Conservation (phyloP, 768 basidiomycete species). For the Solioccasus polychromus region DNA sequence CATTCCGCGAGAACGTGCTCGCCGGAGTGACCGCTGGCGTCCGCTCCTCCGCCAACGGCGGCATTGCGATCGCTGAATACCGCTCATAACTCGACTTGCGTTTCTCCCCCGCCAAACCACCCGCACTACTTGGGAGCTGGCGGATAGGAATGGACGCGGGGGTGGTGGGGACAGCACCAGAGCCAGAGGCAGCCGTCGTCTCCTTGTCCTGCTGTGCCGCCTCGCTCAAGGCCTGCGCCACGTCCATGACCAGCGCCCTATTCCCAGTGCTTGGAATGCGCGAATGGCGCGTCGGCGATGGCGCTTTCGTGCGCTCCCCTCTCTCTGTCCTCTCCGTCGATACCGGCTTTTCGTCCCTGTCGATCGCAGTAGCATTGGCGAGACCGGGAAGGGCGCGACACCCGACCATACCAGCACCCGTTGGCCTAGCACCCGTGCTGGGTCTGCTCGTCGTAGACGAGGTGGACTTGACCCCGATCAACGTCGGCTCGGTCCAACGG, state of each 20-base stretch:
- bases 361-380: constrained; percentile 12
- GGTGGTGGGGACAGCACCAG: neutral
- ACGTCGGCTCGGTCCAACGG: constrained; percentile 31
- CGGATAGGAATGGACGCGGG: constrained; percentile 1
- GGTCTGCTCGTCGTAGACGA: constrained; percentile 1
- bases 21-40: constrained; percentile 57
- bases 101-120: constrained; percentile 42
- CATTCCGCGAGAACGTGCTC: constrained; percentile 45
- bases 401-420: constrained; percentile 31
- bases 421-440: constrained; percentile 8
- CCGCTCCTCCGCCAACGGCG: constrained; percentile 65
- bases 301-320: constrained; percentile 14
- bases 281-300: constrained; percentile 41
- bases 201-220: constrained; percentile 18
- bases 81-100: constrained; percentile 67
- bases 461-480: constrained; percentile 32
- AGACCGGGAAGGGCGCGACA: constrained; percentile 45
- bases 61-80: constrained; percentile 60
- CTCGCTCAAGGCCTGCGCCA: constrained; percentile 59
- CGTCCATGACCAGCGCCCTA: constrained; percentile 74
- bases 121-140: constrained; percentile 16
- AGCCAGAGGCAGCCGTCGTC: neutral
- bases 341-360: constrained; percentile 4
- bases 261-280: constrained; percentile 69
- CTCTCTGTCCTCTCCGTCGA: constrained; percentile 27